These are phyloP conservation scores for Amyloporia xantha DNA, from an alignment of 768 basidiomycete species.

Conservation along the genomic window DNA sequence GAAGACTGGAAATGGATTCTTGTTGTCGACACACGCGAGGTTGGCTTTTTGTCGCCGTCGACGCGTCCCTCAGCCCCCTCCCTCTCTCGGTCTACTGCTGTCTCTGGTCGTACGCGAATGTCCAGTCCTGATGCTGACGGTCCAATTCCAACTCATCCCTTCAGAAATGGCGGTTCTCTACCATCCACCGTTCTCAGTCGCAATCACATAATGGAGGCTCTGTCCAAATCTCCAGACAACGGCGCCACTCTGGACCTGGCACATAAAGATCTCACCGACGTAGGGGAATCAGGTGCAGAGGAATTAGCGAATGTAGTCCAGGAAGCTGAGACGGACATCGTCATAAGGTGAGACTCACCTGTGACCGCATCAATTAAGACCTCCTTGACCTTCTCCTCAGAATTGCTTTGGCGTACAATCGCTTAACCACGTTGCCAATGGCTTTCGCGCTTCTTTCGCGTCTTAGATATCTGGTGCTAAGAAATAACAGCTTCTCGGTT, in stretches of 20 bases:
- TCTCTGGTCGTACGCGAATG: constrained; percentile 2
- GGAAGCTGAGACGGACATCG: constrained; percentile 39
- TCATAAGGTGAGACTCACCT: constrained; percentile 73
- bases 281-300: constrained; percentile 68
- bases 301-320: constrained; percentile 62
- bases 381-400: constrained; percentile 34
- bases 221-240: constrained; percentile 60
- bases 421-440: constrained; percentile 67
- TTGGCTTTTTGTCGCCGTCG: too few species aligned
- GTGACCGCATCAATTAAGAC: constrained; percentile 19
- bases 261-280: constrained; percentile 68
- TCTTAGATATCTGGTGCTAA: constrained; percentile 82
- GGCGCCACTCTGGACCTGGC: constrained; percentile 84
- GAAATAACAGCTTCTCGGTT: constrained; percentile 71
- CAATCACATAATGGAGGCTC: constrained; percentile 58
- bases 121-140: constrained; percentile 3
- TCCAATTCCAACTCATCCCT: neutral
- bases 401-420: constrained; percentile 83
- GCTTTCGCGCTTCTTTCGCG: constrained; percentile 67
- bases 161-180: constrained; percentile 17
- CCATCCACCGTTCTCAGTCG: constrained; percentile 42
- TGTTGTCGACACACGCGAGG: too few species aligned
- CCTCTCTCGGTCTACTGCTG: neutral
- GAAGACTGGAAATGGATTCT: too few species aligned
- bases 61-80: too few species aligned